Evolutionary conservation across 2,329 filamentous ascomycete species (phyloP), one percentile per base, ranked within the genome.

Genomic region (Kalmusia sp.): DNA sequence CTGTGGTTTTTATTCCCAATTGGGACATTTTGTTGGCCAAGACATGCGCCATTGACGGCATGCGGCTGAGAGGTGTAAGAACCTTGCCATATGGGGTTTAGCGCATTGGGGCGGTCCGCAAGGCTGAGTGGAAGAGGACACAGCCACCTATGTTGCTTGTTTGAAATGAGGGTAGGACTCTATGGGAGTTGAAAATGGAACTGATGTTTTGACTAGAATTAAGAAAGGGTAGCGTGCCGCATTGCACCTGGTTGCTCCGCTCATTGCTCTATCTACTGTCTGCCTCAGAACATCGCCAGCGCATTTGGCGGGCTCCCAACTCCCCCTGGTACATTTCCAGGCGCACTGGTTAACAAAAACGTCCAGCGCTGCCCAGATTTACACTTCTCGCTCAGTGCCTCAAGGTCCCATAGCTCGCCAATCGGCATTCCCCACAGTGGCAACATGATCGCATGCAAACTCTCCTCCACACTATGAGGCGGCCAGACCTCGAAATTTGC

Each of bases 261-360:
- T n/a, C n/a, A n/a, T n/a, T n/a, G n/a, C n/a, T n/a, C n/a, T n/a
- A n/a, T n/a, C n/a, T n/a, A n/a, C n/a, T n/a, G n/a, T n/a, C n/a
- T n/a, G n/a, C n/a, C n/a, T n/a, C n/a, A n/a, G n/a, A n/a, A n/a
- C n/a, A n/a, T n/a, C n/a, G n/a, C n/a, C n/a, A n/a, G n/a, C n/a
- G n/a, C 38, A 27, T 70, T 70, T 8, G 68, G 66, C n/a, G 63
- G 54, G 49, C 60, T 67, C n/a, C 58, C 66, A 14, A 70, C 64
- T 21, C 64, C 67, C 3, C 66, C 68, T 1, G 61, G 66, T 6
- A 70, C 59, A 48, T 64, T 57, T 7, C 34, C 50, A 3, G 85
- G 84, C 12, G 76, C 76, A 57, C 82, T 86, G 0, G 81, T 84
- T 3, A 88, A 70, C 70, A 88, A 77, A 60, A 88, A 88, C 2